These are phyloP conservation scores for Brasilioporus rufonigricans DNA, from an alignment of 768 basidiomycete species.

Conservation along the genomic window DNA sequence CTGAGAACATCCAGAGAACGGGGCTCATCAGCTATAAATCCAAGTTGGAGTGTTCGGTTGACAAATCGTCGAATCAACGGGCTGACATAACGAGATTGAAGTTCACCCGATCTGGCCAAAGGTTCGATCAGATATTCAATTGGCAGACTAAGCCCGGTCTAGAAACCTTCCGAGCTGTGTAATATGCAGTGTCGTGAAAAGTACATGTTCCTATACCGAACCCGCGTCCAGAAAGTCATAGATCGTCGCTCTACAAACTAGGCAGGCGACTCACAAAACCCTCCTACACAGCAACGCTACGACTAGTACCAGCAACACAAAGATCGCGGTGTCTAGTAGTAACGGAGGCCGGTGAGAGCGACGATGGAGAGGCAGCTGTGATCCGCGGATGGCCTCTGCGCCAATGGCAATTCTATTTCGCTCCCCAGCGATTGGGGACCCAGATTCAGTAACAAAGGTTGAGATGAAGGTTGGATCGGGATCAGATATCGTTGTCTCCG, in stretches of 20 bases:
- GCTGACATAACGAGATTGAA: conserved; percentile 27
- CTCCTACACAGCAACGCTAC: conserved; percentile 68
- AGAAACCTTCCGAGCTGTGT: conserved; percentile 19
- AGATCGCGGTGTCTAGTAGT: conserved; percentile 71
- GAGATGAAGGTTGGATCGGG: conserved; percentile 19
- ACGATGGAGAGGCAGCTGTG: conserved; percentile 11
- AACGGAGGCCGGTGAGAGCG: conserved; percentile 48
- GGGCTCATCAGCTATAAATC: conserved; percentile 16
- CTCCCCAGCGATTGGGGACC: conserved; percentile 7
- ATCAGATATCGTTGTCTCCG: conserved; percentile 11
- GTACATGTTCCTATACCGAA: conserved; percentile 16
- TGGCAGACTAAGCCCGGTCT: conserved; percentile 20
- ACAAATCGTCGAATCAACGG: conserved; percentile 23
- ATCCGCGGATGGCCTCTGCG: conserved; percentile 20
- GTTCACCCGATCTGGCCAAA: conserved; percentile 11
- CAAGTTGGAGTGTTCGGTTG: conserved; percentile 11
- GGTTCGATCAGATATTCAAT: conserved; percentile 23
- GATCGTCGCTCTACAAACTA: conserved; percentile 17
- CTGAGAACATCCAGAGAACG: conserved; percentile 6
- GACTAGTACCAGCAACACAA: conserved; percentile 65
- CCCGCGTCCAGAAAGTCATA: conserved; percentile 16
- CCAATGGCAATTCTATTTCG: conserved; percentile 9
- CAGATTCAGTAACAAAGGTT: conserved; percentile 11
- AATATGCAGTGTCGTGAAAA: conserved; percentile 8
- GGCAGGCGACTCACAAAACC: conserved; percentile 36